Conservation (phyloP, 2,329 filamentous ascomycete species). For the Spiromastix sp. region DNA sequence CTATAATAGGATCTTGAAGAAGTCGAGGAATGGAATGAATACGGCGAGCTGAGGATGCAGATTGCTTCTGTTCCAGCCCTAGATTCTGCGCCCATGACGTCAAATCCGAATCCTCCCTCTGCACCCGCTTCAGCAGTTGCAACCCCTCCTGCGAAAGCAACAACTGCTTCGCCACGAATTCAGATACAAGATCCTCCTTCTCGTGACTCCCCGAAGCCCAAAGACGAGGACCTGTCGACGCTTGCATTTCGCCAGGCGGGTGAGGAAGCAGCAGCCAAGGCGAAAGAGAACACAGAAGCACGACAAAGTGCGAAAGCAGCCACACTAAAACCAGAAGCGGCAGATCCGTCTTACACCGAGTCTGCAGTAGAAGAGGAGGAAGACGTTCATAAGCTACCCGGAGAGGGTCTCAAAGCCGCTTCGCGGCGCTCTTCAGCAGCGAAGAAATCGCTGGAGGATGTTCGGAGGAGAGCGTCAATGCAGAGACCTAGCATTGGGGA, state of each 20-base stretch:
- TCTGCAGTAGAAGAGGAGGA: slow-evolving; percentile 6
- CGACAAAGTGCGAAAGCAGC: slow-evolving; percentile 9
- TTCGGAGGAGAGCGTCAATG: slow-evolving; percentile 7
- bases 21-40: slow-evolving; percentile 98
- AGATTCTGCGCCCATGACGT: slow-evolving; percentile 20
- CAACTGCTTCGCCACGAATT: slow-evolving; percentile 23
- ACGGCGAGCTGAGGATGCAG: slow-evolving; percentile 83
- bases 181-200: slow-evolving; percentile 32
- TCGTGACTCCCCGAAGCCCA: slow-evolving; percentile 19
- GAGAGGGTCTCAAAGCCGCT: no score
- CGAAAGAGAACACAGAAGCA: slow-evolving; percentile 19
- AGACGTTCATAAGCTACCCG: no score
- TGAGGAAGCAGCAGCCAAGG: slow-evolving; percentile 26
- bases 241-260: slow-evolving; percentile 35
- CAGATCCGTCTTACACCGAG: slow-evolving; percentile 7
- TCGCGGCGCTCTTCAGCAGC: slow-evolving; percentile 1
- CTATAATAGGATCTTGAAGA: slow-evolving; percentile 69
- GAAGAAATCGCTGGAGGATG: slow-evolving; percentile 11
- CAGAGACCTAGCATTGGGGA: no score
- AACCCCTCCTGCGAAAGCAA: slow-evolving; percentile 18
- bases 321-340: slow-evolving; percentile 10
- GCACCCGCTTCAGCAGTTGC: slow-evolving; percentile 12
- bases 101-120: slow-evolving; percentile 13
- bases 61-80: slow-evolving; percentile 41
- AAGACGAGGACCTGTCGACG: slow-evolving; percentile 27